These are phyloP conservation scores for Aphanomyces astaci DNA, from an alignment of 352 stramenopile species.

Conservation along the genomic window DNA sequence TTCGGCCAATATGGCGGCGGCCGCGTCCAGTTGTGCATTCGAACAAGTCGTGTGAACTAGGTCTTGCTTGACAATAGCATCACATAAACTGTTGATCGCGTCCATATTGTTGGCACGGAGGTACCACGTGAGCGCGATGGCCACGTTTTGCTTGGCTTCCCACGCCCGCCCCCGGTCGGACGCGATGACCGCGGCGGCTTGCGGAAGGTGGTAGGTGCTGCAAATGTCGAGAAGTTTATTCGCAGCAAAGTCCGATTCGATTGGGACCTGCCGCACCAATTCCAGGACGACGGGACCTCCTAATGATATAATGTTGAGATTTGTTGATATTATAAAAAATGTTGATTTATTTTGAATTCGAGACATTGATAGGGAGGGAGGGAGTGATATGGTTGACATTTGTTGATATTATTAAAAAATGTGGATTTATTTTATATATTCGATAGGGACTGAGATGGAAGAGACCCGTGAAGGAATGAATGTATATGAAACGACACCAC, in stretches of 20 bases:
- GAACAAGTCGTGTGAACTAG: too few species aligned
- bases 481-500: too few species aligned
- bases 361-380: too few species aligned
- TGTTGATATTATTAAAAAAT: too few species aligned
- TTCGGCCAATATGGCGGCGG: slow-evolving; percentile 54
- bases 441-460: too few species aligned
- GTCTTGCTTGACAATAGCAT: slow-evolving; percentile 48
- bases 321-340: too few species aligned
- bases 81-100: slow-evolving; percentile 47
- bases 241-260: slow-evolving; percentile 51
- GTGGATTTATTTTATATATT: too few species aligned
- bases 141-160: slow-evolving; percentile 35
- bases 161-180: slow-evolving; percentile 37
- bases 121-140: slow-evolving; percentile 53
- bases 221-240: slow-evolving; percentile 50
- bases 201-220: slow-evolving; percentile 27
- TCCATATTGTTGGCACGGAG: slow-evolving; percentile 50
- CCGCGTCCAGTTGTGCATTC: slow-evolving; percentile 52
- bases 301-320: too few species aligned
- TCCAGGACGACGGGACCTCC: slow-evolving; percentile 32
- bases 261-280: slow-evolving; percentile 46
- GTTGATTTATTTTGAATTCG: too few species aligned
- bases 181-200: slow-evolving; percentile 33
- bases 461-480: too few species aligned
- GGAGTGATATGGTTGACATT: too few species aligned